Base-by-base conservation (phyloP, 345 rosid genomes). In the Rhodomyrtus tomentosa region DNA sequence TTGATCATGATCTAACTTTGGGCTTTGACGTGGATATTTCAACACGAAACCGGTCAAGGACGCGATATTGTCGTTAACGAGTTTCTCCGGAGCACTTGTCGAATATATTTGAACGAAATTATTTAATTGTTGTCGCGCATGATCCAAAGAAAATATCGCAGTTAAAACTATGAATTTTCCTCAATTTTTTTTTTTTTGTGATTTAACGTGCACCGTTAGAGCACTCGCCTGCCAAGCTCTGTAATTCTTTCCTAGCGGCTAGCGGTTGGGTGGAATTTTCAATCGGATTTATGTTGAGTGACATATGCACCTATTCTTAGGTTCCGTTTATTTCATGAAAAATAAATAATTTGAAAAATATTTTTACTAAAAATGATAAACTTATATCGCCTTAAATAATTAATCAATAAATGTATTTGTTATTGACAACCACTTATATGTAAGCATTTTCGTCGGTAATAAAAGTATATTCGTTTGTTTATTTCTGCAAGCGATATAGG, bases 401-500 rank as follows among this genome's bases (percentile, higher is more conserved):
- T 20, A 68, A 6, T 68, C 1, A 20, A 36, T 32, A 2, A 4
- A 2, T 9, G 0, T 2, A 29, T 62, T 32, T 2, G 10, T 2
- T 18, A 36, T 36, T 2, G 25, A 20, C 11, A 4, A 36, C 14
- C 38, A 4, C 18, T 1, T 36, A 18, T 68, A 2, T 36, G 7
- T 32, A 36, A 36, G 38, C 21, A 36, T 32, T 68, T 32, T 20
- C 0, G 0, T 9, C 2, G 2, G 38, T 1, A 0, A 36, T 18
- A 6, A 0, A 68, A 36, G 38, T 18, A 18, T 36, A 4, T 1
- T 9, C 0, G 11, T 68, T 68, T 20, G 3, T 68, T 36, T 0
- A 2, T 68, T 8, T 16, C 1, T 4, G 0, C 9, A 36, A 4
- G 14, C 22, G 1, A 18, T n/a, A n/a, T n/a, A n/a, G n/a, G n/a